A percentile compares a stretch with the other conserved stretches of the same genome.
Conservation (phyloP, 371 early-diverging fungal genomes). For the Cokeromyces recurvatus region DNA sequence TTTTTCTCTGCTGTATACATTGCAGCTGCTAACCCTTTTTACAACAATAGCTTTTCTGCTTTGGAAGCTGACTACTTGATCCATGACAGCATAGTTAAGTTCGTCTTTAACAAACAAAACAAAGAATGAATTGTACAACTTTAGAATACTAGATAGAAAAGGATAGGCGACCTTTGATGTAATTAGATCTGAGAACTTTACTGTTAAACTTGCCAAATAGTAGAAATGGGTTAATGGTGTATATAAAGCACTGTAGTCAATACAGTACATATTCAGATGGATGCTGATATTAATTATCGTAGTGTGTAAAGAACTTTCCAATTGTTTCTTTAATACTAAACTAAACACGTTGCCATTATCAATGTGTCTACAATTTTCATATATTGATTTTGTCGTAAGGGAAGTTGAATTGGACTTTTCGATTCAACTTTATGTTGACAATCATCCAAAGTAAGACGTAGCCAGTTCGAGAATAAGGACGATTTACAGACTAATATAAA, state of each 20-base stretch:
- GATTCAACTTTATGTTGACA: constrained; percentile 1
- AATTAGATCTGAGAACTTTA: constrained; percentile 6
- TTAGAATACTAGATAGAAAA: constrained; percentile 2
- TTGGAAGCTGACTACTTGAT: constrained; percentile 1
- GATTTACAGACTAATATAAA: too few relatives aligned
- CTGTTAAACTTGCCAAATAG: constrained; percentile 10
- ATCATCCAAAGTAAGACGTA: too few relatives aligned
- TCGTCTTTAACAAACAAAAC: constrained; percentile 1
- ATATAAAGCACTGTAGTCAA: constrained; percentile 2
- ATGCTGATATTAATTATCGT: background rate
- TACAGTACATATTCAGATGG: constrained; percentile 1
- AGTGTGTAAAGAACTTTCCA: constrained; percentile 4
- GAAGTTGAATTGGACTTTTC: constrained; percentile 2
- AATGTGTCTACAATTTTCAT: constrained; percentile 5
- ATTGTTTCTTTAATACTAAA: constrained; percentile 1
- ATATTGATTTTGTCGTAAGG: background rate
- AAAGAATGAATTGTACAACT: background rate
- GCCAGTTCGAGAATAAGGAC: too few relatives aligned
- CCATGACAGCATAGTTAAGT: constrained; percentile 2
- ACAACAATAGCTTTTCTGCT: constrained; percentile 4
- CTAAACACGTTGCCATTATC: constrained; percentile 1
- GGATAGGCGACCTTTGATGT: constrained; percentile 5
- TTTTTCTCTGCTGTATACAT: constrained; percentile 4
- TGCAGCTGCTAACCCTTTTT: constrained; percentile 1
- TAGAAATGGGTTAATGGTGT: constrained; percentile 1